Evolutionary conservation across 192 early-diverging fungal species (phyloP).

Genomic region (Entomortierella beljakovae): DNA sequence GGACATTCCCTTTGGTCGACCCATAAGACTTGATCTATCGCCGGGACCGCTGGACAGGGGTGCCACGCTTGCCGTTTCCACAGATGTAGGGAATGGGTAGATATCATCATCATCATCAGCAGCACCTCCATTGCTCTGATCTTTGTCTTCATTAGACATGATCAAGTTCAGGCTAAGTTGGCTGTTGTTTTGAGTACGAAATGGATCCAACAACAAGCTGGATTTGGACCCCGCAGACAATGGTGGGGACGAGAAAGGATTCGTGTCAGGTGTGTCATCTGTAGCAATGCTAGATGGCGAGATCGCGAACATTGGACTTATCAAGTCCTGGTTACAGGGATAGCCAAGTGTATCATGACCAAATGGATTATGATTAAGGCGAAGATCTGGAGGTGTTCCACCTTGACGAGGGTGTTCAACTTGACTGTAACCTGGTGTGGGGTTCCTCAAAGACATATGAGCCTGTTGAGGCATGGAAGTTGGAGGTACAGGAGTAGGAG

Average conservation of each 20-base stretch:
- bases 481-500: conserved; percentile 2
- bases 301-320: conserved; percentile 16
- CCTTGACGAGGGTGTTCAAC: conserved; percentile 1
- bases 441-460: conserved; percentile 5
- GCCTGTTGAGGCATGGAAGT: background rate
- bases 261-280: background rate
- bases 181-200: conserved; percentile 31
- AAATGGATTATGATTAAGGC: background rate
- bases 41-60: background rate
- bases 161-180: conserved; percentile 9
- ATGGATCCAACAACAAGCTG: conserved; percentile 14
- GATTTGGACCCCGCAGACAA: conserved; percentile 8
- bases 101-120: conserved; percentile 5
- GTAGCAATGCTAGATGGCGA: conserved; percentile 23
- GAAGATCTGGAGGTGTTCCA: conserved; percentile 9
- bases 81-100: background rate
- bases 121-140: background rate
- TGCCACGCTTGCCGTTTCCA: background rate
- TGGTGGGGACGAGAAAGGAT: conserved; percentile 33
- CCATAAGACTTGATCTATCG: background rate
- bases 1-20: background rate
- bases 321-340: background rate
- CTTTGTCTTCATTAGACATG: background rate
- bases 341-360: background rate
- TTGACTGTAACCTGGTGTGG: conserved; percentile 9